phyloP scores from a whole-genome alignment of 805 yeast species.

The Lachancea sp. region DNA sequence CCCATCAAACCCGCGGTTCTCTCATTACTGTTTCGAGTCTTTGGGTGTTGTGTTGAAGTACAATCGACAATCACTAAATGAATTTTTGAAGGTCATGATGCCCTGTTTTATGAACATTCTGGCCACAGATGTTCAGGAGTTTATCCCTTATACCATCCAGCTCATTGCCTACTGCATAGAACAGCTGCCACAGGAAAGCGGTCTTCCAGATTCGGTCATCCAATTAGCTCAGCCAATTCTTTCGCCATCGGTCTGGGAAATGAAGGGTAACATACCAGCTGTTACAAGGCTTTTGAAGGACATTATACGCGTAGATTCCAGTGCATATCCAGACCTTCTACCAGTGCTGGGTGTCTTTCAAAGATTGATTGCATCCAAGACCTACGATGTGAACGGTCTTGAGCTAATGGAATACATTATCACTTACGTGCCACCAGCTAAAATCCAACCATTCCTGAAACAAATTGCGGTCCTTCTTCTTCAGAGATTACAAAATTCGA shows the following conservation, averaged over 20 bases:
- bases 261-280: slow-evolving; percentile 89
- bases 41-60: slow-evolving; percentile 68
- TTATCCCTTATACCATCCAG: slow-evolving; percentile 89
- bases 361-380: slow-evolving; percentile 77
- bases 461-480: slow-evolving; percentile 72
- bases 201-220: slow-evolving; percentile 59
- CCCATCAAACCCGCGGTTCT: slow-evolving; percentile 92
- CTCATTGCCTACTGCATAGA: slow-evolving; percentile 76
- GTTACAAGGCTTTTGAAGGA: slow-evolving; percentile 72
- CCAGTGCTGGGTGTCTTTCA: slow-evolving; percentile 96
- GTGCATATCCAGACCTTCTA: slow-evolving; percentile 42
- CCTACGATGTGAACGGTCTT: slow-evolving; percentile 76
- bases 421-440: slow-evolving; percentile 44
- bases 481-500: slow-evolving; percentile 71
- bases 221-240: slow-evolving; percentile 73
- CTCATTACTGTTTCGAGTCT: slow-evolving; percentile 87
- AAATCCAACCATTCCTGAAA: slow-evolving; percentile 49
- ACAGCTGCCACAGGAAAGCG: slow-evolving; percentile 39
- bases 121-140: slow-evolving; percentile 85
- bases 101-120: slow-evolving; percentile 63
- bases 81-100: slow-evolving; percentile 42
- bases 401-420: slow-evolving; percentile 73
- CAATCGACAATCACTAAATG: slow-evolving; percentile 29
- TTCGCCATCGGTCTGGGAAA: slow-evolving; percentile 92
- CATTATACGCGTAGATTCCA: slow-evolving; percentile 41